Conservation (phyloP, 139 green algal genomes). For the Tetraselmis chui region DNA sequence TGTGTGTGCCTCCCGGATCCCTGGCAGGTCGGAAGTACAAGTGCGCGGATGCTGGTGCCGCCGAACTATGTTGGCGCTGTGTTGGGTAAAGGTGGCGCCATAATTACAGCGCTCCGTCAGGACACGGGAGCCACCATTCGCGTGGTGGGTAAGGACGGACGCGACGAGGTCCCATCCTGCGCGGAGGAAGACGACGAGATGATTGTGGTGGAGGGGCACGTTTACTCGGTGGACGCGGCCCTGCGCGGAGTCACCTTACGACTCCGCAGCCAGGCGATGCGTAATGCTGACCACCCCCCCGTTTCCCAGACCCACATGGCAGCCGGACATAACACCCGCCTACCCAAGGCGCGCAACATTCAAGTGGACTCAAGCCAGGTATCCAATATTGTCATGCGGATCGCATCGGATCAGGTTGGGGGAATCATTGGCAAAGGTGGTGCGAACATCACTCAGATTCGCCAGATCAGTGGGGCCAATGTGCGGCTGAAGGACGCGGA, state of each 20-base stretch:
- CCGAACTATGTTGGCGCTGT: slow-evolving; percentile 4
- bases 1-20: no score
- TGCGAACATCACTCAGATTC: background rate
- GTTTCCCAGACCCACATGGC: no score
- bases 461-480: background rate
- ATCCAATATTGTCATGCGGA: background rate
- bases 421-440: background rate
- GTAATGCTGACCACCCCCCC: no score
- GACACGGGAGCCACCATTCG: background rate
- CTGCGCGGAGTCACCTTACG: background rate
- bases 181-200: background rate
- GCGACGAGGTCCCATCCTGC: background rate
- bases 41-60: background rate
- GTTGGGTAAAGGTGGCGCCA: slow-evolving; percentile 4
- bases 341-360: background rate
- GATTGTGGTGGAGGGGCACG: background rate
- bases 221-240: background rate
- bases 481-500: background rate
- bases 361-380: background rate
- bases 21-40: background rate
- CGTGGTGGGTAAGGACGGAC: background rate
- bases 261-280: background rate
- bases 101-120: background rate
- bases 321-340: background rate
- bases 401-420: background rate